Evolutionary conservation across 192 early-diverging fungal species (phyloP).

Genomic region (Polychytrium aggregatum): DNA sequence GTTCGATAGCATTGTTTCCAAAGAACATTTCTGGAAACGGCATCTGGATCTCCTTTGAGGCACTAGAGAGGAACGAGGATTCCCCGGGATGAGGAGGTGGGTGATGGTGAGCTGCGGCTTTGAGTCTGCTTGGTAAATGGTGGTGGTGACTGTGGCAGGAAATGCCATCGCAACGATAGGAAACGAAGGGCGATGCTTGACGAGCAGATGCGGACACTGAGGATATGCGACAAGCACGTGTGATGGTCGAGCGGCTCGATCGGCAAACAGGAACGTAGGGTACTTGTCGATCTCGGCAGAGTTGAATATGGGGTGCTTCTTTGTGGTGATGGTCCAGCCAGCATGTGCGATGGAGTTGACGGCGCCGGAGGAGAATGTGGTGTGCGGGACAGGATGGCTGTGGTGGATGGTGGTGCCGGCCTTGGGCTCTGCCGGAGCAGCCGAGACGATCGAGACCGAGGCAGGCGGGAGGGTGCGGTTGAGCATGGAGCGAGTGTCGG

Average conservation of each 20-base stretch:
- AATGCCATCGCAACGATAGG: no score
- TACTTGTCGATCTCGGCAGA: constrained; percentile 40
- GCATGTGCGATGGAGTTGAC: constrained; percentile 17
- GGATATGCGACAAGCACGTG: no score
- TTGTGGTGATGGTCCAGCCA: constrained; percentile 45
- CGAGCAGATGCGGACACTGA: background rate
- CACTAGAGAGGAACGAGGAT: background rate
- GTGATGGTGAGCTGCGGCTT: background rate
- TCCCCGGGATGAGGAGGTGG: background rate
- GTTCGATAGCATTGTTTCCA: constrained; percentile 67
- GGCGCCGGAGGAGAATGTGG: no score
- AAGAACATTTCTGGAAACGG: constrained; percentile 96
- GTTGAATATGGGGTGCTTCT: constrained; percentile 50
- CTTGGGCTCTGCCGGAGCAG: no score
- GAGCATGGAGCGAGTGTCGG: no score
- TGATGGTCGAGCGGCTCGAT: no score
- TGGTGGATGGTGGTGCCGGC: no score
- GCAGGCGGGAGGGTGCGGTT: no score
- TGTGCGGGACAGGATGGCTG: no score
- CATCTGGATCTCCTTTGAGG: constrained; percentile 24
- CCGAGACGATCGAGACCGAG: no score
- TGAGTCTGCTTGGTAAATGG: background rate
- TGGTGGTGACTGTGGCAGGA: background rate
- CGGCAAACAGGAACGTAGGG: background rate
- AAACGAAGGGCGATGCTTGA: background rate